Conservation (phyloP, 192 early-diverging fungal species). For the Coemansia sp. region DNA sequence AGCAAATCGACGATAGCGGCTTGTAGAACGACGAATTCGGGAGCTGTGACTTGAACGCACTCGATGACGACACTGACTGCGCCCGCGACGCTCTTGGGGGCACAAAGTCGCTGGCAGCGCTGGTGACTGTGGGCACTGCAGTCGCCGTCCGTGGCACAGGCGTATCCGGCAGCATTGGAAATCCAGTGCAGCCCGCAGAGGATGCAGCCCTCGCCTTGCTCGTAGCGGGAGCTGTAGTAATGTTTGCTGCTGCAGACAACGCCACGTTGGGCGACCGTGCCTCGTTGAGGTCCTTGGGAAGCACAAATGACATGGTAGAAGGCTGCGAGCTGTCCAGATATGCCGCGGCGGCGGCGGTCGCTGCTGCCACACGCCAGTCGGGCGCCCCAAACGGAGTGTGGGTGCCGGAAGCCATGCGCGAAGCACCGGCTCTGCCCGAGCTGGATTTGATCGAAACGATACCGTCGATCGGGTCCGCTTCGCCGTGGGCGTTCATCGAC, state of each 20-base stretch:
- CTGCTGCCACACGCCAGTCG: slow-evolving; percentile 33
- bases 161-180: too few species aligned
- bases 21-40: slow-evolving; percentile 49
- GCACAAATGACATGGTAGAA: slow-evolving; percentile 21
- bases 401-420: slow-evolving; percentile 31
- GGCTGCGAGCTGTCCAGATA: slow-evolving; percentile 23
- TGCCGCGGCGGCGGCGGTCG: slow-evolving; percentile 19
- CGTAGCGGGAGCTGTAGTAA: background rate
- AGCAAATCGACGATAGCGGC: slow-evolving; percentile 39
- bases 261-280: slow-evolving; percentile 24
- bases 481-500: slow-evolving; percentile 46
- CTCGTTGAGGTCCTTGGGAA: slow-evolving; percentile 40
- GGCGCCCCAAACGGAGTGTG: slow-evolving; percentile 29
- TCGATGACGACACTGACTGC: slow-evolving; percentile 2
- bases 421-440: background rate
- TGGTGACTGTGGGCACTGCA: background rate
- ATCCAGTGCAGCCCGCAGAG: too few species aligned
- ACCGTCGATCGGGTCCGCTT: slow-evolving; percentile 48
- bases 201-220: background rate
- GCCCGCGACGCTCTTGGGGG: background rate
- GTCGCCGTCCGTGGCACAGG: background rate
- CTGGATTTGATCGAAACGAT: slow-evolving; percentile 45
- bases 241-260: slow-evolving; percentile 7
- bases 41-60: slow-evolving; percentile 26
- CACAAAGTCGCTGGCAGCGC: background rate